Evolutionary conservation across 495 filamentous ascomycete species (phyloP), one percentile per base, ranked within the genome.

Genomic region (Penicillium waksmanii): DNA sequence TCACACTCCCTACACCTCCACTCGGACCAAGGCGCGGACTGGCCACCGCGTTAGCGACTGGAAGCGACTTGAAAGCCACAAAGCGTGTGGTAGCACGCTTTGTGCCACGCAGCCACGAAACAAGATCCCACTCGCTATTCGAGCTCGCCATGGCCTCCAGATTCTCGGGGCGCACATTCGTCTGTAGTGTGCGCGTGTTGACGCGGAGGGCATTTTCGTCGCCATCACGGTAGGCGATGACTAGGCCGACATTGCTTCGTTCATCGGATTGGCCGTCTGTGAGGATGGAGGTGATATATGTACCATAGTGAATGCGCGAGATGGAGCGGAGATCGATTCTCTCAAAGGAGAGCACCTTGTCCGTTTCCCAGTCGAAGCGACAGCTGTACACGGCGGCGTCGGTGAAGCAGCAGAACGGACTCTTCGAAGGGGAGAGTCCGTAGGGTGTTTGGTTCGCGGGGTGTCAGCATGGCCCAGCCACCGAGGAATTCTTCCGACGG

Each of bases 291-390:
- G 91, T 96, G 66, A 98, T 90, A 66, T 97, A 98, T 2, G 89
- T 88, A 31, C 94, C 95, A 59, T 87, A 84, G 55, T 84, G 83
- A 48, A 98, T 86, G 46, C 81, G 80, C 1, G 77, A 76, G 27
- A 98, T 74, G 50, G 89, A 87, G 7, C 83, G 81, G 33, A 97
- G 78, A 55, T 89, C 87, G 12, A 97, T 87, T n/a, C 93, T 80
- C 72, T 96, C 92, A 65, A 96, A 97, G 0, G 87, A 91, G 1
- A 87, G 84, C 0, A 97, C 90, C 73, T 97, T 97, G 76, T 97
- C 93, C 5, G 91, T 84, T 59, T 88, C 88, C 89, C 92, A 97
- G 73, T 97, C 93, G 62, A 97, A 94, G 17, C 89, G 84, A 67
- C 93, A 96, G 49, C 87, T 85, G 66, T 97, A 98, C 6, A 97